Percentiles rank a stretch among this genome's conserved stretches.
These are phyloP conservation scores for Paecilomyces niveus DNA, from an alignment of 2,329 filamentous ascomycete genomes.

Conservation along the genomic window DNA sequence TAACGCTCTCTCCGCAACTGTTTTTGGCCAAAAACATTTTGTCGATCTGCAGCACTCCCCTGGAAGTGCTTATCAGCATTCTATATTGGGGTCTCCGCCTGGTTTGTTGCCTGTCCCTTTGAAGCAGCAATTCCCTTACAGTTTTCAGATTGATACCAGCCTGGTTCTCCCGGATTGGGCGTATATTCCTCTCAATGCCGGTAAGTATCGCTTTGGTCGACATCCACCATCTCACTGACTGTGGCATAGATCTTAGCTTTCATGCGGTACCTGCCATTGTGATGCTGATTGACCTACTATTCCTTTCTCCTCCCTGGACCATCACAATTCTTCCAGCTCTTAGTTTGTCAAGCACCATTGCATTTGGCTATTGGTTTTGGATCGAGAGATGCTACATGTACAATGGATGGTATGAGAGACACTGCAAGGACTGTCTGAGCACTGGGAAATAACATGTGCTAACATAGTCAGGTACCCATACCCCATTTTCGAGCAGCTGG, in stretches of 20 bases:
- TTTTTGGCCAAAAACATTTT: constrained; percentile 54
- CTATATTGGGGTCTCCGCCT: constrained; percentile 54
- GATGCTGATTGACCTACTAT: constrained; percentile 48
- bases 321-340: constrained; percentile 47
- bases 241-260: constrained; percentile 35
- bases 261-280: constrained; percentile 49
- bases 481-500: constrained; percentile 67
- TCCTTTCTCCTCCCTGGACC: constrained; percentile 56
- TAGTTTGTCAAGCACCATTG: constrained; percentile 42
- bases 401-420: constrained; percentile 50
- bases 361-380: constrained; percentile 58
- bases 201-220: constrained; percentile 15
- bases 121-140: constrained; percentile 2
- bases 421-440: background rate
- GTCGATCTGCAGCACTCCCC: constrained; percentile 50
- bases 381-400: constrained; percentile 52
- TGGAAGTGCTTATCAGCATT: constrained; percentile 54
- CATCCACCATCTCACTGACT: background rate
- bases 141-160: constrained; percentile 32
- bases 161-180: constrained; percentile 45
- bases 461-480: constrained; percentile 65
- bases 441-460: background rate
- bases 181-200: constrained; percentile 28
- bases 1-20: constrained; percentile 44
- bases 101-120: constrained; percentile 25